phyloP scores from a whole-genome alignment of 108 stramenopile species.

The Skeletonema potamos region DNA sequence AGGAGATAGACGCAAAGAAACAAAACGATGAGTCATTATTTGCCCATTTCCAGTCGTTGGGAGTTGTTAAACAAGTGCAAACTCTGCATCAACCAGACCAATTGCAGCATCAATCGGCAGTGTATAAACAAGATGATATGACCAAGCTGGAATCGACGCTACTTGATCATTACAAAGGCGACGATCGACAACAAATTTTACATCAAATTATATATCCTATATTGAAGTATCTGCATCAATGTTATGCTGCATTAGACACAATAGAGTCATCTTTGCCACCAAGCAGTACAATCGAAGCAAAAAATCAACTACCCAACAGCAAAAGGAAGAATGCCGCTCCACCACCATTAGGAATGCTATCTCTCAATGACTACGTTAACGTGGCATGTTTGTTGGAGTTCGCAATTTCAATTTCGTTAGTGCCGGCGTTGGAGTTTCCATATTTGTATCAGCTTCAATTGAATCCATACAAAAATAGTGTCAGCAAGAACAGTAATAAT shows the following conservation, averaged over 20 bases:
- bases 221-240: conserved; percentile 23
- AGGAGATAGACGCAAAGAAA: neutral
- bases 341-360: conserved; percentile 75
- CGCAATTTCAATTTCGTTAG: conserved; percentile 52
- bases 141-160: conserved; percentile 1
- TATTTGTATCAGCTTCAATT: conserved; percentile 32
- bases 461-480: neutral
- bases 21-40: conserved; percentile 20
- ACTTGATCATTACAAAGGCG: conserved; percentile 8
- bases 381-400: conserved; percentile 79
- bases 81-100: neutral
- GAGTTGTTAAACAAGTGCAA: conserved; percentile 21
- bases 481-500: neutral
- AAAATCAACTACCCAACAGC: neutral
- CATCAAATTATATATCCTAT: conserved; percentile 32
- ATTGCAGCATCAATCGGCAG: neutral
- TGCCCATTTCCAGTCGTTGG: conserved; percentile 17
- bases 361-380: conserved; percentile 83
- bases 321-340: conserved; percentile 43
- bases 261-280: conserved; percentile 4
- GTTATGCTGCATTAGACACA: conserved; percentile 36
- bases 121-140: neutral
- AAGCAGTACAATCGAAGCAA: neutral
- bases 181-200: conserved; percentile 40
- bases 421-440: conserved; percentile 57